A percentile compares a stretch with the other conserved stretches of the same genome.
These are phyloP conservation scores for Tetraselmis chui DNA, from an alignment of 139 green algal species.

Conservation along the genomic window DNA sequence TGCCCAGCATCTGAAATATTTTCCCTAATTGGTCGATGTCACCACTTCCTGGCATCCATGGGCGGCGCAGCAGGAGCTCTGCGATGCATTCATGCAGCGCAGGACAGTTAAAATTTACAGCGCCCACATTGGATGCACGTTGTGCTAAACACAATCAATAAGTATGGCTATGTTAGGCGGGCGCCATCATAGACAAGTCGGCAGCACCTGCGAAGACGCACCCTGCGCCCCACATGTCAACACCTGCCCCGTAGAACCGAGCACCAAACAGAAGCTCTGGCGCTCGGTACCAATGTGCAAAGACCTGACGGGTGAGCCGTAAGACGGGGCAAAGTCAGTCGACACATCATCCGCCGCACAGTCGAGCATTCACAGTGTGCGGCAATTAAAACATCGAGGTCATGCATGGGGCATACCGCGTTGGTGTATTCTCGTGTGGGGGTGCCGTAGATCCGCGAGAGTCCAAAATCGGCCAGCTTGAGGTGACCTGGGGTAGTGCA, in stretches of 20 bases:
- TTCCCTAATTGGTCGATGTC: constrained; percentile 80
- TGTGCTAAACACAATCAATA: too few relatives aligned
- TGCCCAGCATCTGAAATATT: constrained; percentile 72
- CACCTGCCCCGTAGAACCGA: constrained; percentile 56
- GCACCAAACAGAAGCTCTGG: constrained; percentile 85
- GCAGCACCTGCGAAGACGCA: constrained; percentile 73
- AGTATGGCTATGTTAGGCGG: too few relatives aligned
- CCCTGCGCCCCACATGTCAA: constrained; percentile 85
- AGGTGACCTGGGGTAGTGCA: constrained; percentile 54
- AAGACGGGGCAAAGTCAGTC: too few relatives aligned
- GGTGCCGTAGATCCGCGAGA: constrained; percentile 63
- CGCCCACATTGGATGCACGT: too few relatives aligned
- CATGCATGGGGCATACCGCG: too few relatives aligned
- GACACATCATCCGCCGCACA: too few relatives aligned
- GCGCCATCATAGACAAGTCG: too few relatives aligned
- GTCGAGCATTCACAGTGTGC: too few relatives aligned
- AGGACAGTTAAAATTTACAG: too few relatives aligned
- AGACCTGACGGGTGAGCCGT: too few relatives aligned
- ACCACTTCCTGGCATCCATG: constrained; percentile 66
- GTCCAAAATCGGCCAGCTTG: constrained; percentile 87
- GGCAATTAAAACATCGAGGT: too few relatives aligned
- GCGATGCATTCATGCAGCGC: too few relatives aligned
- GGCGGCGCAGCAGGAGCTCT: constrained; percentile 66
- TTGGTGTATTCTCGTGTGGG: constrained; percentile 63
- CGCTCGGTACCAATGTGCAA: constrained; percentile 83